phyloP scores from a whole-genome alignment of 148 eudicot species.

The Suaeda aralocaspica region DNA sequence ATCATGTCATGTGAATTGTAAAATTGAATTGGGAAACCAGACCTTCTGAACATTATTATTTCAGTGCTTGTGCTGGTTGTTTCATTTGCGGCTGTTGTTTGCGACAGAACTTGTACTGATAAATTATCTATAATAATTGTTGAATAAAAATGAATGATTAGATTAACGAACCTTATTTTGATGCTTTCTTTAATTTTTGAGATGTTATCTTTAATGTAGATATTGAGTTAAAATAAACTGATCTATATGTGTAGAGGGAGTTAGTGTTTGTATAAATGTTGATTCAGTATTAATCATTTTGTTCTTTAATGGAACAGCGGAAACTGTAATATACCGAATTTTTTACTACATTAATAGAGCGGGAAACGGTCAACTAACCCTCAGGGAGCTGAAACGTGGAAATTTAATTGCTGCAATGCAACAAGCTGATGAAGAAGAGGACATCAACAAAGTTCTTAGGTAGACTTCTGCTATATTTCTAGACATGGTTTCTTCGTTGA shows the following conservation, averaged over 20 bases:
- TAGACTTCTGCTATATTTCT: conserved; percentile 25
- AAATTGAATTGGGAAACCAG: too few species aligned
- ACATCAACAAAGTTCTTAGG: conserved; percentile 94
- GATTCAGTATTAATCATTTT: conserved; percentile 4
- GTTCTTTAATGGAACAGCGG: conserved; percentile 57
- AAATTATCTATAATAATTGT: not conserved
- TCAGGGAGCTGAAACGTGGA: conserved; percentile 90
- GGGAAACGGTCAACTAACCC: conserved; percentile 84
- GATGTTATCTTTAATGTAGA: too few species aligned
- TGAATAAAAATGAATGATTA: not conserved
- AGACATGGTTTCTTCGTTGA: not conserved
- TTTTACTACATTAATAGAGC: conserved; percentile 93
- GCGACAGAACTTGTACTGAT: not conserved
- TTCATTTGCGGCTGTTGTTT: too few species aligned
- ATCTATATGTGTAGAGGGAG: not conserved
- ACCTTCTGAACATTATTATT: too few species aligned
- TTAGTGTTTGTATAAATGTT: not conserved
- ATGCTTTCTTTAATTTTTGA: too few species aligned
- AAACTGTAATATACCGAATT: conserved; percentile 95
- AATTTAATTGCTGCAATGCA: conserved; percentile 88
- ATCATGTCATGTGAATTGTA: too few species aligned
- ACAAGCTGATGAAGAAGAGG: conserved; percentile 98
- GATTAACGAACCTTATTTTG: not conserved
- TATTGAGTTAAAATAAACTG: not conserved
- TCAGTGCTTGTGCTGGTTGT: too few species aligned